A percentile compares a stretch with the other conserved stretches of the same genome.
phyloP scores from a whole-genome alignment of 352 stramenopile species.

The Phytophthora nicotianae region DNA sequence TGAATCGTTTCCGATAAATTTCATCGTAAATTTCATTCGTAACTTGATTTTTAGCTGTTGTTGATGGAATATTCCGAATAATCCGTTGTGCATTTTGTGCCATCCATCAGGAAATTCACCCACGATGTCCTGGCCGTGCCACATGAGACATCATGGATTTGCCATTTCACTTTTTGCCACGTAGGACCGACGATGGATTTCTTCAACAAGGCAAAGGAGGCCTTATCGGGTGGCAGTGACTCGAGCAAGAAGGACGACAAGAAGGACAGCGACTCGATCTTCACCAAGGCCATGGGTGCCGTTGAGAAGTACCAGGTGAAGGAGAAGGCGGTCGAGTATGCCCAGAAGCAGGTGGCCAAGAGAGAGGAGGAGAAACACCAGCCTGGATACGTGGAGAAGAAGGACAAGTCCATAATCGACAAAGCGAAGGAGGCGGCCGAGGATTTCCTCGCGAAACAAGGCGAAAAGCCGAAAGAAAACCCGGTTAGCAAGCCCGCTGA shows the following conservation, averaged over 20 bases:
- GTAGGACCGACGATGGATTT: conserved; percentile 25
- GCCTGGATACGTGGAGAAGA: conserved; percentile 25
- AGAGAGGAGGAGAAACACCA: conserved; percentile 27
- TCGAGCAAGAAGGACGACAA: conserved; percentile 18
- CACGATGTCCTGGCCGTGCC: conserved; percentile 22
- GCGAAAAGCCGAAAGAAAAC: conserved; percentile 1
- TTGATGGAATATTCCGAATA: not conserved
- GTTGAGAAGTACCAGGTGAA: conserved; percentile 37
- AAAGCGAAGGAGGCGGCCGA: conserved; percentile 27
- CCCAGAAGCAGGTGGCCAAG: conserved; percentile 30
- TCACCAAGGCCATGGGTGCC: conserved; percentile 23
- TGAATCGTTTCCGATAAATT: not conserved
- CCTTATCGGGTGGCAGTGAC: conserved; percentile 15
- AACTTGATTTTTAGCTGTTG: not conserved
- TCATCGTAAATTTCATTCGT: not conserved
- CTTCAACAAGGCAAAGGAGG: conserved; percentile 36
- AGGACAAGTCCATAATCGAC: conserved; percentile 31
- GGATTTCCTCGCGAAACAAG: conserved; percentile 34
- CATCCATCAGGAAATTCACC: conserved; percentile 15
- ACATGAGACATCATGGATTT: conserved; percentile 22
- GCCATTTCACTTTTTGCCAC: conserved; percentile 21
- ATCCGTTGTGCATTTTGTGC: not conserved
- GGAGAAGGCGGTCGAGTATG: conserved; percentile 32
- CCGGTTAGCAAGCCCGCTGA: not conserved
- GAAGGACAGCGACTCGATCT: conserved; percentile 27